Conservation (phyloP, 2,329 filamentous ascomycete genomes). For the Ophiostoma pallidulum region DNA sequence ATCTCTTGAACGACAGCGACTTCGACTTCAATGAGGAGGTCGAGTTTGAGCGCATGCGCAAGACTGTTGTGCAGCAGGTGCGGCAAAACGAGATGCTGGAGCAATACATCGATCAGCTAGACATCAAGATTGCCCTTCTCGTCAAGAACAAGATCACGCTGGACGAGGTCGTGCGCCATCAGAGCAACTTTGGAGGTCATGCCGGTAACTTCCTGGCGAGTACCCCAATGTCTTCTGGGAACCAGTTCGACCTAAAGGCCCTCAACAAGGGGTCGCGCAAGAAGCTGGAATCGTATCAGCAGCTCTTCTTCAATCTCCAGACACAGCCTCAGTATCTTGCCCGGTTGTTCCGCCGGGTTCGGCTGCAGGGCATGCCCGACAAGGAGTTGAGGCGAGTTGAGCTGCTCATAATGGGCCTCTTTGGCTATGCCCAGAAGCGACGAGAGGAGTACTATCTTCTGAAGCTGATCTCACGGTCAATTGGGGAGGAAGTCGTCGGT, state of each 20-base stretch:
- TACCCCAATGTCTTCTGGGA: conserved; percentile 76
- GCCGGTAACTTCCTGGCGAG: conserved; percentile 71
- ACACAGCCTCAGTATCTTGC: conserved; percentile 94
- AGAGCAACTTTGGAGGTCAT: conserved; percentile 89
- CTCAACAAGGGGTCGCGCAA: conserved; percentile 93
- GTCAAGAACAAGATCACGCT: conserved; percentile 99
- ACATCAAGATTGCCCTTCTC: conserved; percentile 95
- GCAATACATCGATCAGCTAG: conserved; percentile 95
- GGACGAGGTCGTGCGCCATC: conserved; percentile 93
- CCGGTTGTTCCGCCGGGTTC: conserved; percentile 72
- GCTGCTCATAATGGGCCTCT: conserved; percentile 89
- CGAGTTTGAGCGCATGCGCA: conserved; percentile 88
- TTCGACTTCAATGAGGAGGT: conserved; percentile 99
- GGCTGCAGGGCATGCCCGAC: conserved; percentile 75
- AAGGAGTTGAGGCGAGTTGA: conserved; percentile 91
- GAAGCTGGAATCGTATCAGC: conserved; percentile 94
- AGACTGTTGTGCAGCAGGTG: conserved; percentile 94
- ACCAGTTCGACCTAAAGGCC: conserved; percentile 93
- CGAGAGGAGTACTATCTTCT: conserved; percentile 94
- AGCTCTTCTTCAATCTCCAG: conserved; percentile 93
- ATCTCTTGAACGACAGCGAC: conserved; percentile 93
- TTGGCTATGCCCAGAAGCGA: conserved; percentile 93
- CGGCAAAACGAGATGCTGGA: conserved; percentile 95
- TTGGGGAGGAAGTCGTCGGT: conserved; percentile 75
- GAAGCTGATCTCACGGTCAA: conserved; percentile 74